phyloP scores from a whole-genome alignment of 148 eudicot genomes.

The Beta vulgaris region DNA sequence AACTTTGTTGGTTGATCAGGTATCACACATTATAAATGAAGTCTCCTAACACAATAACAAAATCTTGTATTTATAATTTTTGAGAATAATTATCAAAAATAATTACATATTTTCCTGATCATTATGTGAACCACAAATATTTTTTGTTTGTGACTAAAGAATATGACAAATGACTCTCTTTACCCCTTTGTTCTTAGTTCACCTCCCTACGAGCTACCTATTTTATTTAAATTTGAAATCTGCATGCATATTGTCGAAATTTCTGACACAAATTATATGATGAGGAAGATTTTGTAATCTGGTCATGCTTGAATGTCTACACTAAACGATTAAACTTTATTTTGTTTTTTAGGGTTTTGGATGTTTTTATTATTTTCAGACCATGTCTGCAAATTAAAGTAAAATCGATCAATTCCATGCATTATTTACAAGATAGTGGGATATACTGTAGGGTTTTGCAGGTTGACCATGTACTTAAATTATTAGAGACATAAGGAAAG shows the following conservation, averaged over 20 bases:
- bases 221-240: too few species aligned
- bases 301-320: background rate
- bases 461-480: constrained; percentile 5
- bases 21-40: constrained; percentile 6
- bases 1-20: constrained; percentile 14
- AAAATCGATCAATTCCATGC: too few species aligned
- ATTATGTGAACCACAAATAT: too few species aligned
- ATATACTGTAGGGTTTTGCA: constrained; percentile 10
- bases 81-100: background rate
- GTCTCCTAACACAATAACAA: constrained; percentile 5
- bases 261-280: constrained; percentile 10
- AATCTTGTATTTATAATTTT: background rate
- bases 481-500: background rate
- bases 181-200: background rate
- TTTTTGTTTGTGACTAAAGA: background rate
- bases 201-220: background rate
- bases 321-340: background rate
- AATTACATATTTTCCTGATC: too few species aligned
- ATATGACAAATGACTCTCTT: too few species aligned
- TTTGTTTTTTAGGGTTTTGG: constrained; percentile 1
- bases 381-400: too few species aligned
- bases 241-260: background rate
- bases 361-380: background rate
- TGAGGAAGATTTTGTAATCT: constrained; percentile 8
- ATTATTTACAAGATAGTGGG: background rate